Evolutionary conservation across 441 rosid species (phyloP).

Genomic region (Cnidoscolus chayamansa): DNA sequence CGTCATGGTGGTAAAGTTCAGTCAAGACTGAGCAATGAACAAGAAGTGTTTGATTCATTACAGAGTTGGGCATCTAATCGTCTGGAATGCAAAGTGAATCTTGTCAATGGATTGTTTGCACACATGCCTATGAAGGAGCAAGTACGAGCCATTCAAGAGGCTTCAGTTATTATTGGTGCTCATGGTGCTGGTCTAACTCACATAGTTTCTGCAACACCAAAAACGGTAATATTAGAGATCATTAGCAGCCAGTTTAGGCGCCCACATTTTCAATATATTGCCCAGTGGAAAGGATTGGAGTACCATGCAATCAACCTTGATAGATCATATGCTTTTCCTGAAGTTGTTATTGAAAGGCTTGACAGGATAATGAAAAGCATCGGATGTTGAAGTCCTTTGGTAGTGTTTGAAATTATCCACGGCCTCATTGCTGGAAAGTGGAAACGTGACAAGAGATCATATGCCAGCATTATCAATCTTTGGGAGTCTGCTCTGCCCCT

Average conservation of each 20-base stretch:
- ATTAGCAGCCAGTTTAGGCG: conserved; percentile 56
- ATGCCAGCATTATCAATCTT: neutral
- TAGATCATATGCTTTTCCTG: conserved; percentile 58
- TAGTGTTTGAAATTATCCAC: neutral
- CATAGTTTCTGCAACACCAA: conserved; percentile 78
- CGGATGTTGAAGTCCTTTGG: conserved; percentile 47
- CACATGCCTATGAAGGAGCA: conserved; percentile 93
- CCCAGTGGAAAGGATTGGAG: conserved; percentile 89
- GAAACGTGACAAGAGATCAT: conserved; percentile 3
- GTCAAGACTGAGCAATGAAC: conserved; percentile 81
- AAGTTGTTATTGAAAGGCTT: conserved; percentile 50
- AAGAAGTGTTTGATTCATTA: conserved; percentile 67
- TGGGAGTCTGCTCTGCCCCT: neutral
- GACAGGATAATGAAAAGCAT: conserved; percentile 50
- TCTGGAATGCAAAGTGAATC: conserved; percentile 62
- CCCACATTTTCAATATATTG: conserved; percentile 77
- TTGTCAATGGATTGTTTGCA: conserved; percentile 77
- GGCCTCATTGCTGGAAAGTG: neutral
- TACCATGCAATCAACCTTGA: conserved; percentile 77
- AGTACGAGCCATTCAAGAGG: conserved; percentile 78
- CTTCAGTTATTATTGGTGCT: conserved; percentile 89
- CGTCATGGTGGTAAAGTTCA: conserved; percentile 78
- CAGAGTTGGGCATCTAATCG: conserved; percentile 59
- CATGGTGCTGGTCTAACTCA: conserved; percentile 98
- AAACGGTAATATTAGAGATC: conserved; percentile 79